Conservation (phyloP, 1,139 yeast species). For the Pichia sp. region DNA sequence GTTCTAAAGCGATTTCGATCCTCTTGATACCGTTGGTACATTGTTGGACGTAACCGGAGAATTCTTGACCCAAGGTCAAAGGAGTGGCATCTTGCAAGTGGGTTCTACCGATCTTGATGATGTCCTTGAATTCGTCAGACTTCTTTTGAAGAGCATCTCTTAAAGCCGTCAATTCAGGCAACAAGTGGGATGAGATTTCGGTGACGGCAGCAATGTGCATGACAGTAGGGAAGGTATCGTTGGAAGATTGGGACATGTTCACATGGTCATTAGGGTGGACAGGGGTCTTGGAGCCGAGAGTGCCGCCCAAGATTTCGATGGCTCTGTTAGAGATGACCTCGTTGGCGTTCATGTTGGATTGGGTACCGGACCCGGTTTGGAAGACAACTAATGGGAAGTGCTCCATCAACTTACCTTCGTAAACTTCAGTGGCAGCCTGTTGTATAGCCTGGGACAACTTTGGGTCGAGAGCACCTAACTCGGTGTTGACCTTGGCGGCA, state of each 20-base stretch:
- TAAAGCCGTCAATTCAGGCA: constrained; percentile 75
- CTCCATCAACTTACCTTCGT: constrained; percentile 84
- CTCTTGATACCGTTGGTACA: constrained; percentile 85
- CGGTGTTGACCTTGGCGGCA: constrained; percentile 86
- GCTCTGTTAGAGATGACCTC: constrained; percentile 98
- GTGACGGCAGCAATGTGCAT: constrained; percentile 99
- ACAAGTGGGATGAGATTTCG: constrained; percentile 67
- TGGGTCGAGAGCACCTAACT: constrained; percentile 78
- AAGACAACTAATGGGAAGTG: constrained; percentile 97
- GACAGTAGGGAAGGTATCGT: constrained; percentile 98
- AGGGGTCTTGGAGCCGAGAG: constrained; percentile 83
- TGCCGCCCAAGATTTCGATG: constrained; percentile 90
- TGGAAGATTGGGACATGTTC: constrained; percentile 96
- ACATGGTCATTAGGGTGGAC: constrained; percentile 99
- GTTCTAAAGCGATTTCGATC: constrained; percentile 70
- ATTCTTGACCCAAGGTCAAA: constrained; percentile 94
- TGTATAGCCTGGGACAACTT: constrained; percentile 79
- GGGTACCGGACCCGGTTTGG: constrained; percentile 99
- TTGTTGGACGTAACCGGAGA: constrained; percentile 94
- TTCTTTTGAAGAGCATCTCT: constrained; percentile 74
- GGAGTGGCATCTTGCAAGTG: constrained; percentile 99
- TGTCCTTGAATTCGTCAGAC: constrained; percentile 75
- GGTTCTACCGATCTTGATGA: constrained; percentile 97
- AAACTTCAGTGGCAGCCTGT: constrained; percentile 92
- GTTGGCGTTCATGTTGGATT: constrained; percentile 97